Base-by-base conservation (phyloP, 768 basidiomycete species). In the Infundibulicybe gibba region DNA sequence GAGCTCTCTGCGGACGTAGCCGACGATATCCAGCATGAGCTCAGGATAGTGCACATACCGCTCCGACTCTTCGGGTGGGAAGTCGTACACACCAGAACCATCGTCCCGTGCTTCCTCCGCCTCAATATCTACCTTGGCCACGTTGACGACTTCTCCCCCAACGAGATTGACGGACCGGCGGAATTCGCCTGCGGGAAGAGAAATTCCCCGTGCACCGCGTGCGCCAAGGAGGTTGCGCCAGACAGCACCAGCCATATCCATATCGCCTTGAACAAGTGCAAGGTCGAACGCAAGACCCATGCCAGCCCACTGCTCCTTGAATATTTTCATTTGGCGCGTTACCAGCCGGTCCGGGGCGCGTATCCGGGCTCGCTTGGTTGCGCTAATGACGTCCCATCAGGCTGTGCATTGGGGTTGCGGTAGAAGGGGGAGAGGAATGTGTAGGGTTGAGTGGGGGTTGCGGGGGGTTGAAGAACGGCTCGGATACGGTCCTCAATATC, bases 141-240 rank as follows among this genome's bases (percentile, higher is more conserved):
- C 73, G 49, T 83, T 75, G 38, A 81, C 80, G 4, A 82, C 76
- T 42, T 76, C 70, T 5, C 84, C 82, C 1, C 85, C 84, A 6
- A 80, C 78, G n/a, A 86, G 76, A 54, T 89, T 88, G 25, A 89
- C 76, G 0, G 82, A 68, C 6, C 85, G 77, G 32, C 84, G 68
- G 66, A 81, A 88, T 14, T 34, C 58, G 52, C 32, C 57, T 46
- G 32, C 54, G 41, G 47, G 13, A 20, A 11, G 48, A 30, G 30
- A 33, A 44, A 90, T 84, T 2, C 87, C 88, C 48, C 76, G 72
- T 8, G 88, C 88, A 5, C 92, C 94, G 11, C 91, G 77, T 1
- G 81, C 89, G 6, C 88, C 92, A 34, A 97, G 83, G 32, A 97
- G 58, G 62, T 97, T 97, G 41, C 95, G 74, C 95, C 95, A 98